Evolutionary conservation across 257 asterid genomes (phyloP), one percentile per base, ranked within the genome.

Genomic region (Prunella vulgaris): DNA sequence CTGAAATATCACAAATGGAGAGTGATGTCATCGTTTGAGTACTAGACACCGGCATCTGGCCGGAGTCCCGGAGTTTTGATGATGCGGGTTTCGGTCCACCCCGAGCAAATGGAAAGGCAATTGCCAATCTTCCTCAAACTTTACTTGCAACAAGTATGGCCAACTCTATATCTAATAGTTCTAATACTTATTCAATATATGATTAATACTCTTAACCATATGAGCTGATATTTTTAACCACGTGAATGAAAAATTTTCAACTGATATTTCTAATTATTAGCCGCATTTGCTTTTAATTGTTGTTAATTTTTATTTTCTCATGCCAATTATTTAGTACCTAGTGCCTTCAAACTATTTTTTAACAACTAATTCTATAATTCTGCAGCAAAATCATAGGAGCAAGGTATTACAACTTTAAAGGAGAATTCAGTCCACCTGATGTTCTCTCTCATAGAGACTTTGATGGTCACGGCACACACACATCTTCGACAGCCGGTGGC

Each of bases 311-410:
- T 37, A 2, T n/a, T n/a, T n/a, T n/a, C n/a, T n/a, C n/a, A n/a
- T n/a, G n/a, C n/a, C n/a, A n/a, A n/a, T n/a, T n/a, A n/a, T n/a
- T n/a, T n/a, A n/a, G n/a, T n/a, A n/a, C n/a, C n/a, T n/a, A n/a
- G n/a, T n/a, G n/a, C n/a, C 44, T 5, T 37, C 0, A 37, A 37
- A 9, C 7, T 37, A 10, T 37, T 25, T 25, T 25, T 3, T 25
- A 25, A 37, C 3, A 9, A 10, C 7, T 37, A 10, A 9, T 37
- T 9, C 44, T 2, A 37, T 7, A n/a, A 2, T 58, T 27, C 18
- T 72, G 76, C 80, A 86, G 92, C 56, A 86, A 86, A 78, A 76
- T 86, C 2, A 75, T 86, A 2, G 92, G 89, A 77, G 92, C 77
- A 32, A 86, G 69, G 69, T 80, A 86, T 60, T 86, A 86, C 56